phyloP scores from a whole-genome alignment of 345 rosid genomes.

The Eucalyptus brandiana region DNA sequence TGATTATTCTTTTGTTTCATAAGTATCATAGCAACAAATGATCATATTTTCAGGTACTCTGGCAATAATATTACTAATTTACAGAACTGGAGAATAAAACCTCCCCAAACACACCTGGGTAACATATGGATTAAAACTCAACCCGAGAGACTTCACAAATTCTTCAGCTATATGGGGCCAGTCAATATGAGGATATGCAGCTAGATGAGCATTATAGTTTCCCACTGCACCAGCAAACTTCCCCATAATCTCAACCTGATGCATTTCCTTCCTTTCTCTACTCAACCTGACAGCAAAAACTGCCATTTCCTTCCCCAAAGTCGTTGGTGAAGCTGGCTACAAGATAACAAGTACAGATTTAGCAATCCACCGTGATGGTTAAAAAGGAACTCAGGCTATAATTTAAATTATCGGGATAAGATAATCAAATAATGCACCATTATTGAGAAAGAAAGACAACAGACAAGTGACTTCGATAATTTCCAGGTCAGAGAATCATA shows the following conservation, averaged over 20 bases:
- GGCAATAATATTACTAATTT: neutral
- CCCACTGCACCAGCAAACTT: conserved; percentile 99
- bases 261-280: conserved; percentile 58
- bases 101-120: conserved; percentile 47
- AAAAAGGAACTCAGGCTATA: neutral
- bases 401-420: neutral
- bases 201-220: conserved; percentile 86
- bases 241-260: conserved; percentile 70
- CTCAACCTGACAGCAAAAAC: conserved; percentile 79
- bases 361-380: neutral
- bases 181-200: conserved; percentile 61
- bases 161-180: conserved; percentile 78
- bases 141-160: conserved; percentile 78
- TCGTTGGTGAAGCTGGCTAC: conserved; percentile 96
- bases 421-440: neutral
- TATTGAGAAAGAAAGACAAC: neutral
- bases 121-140: conserved; percentile 81
- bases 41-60: neutral
- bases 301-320: conserved; percentile 96
- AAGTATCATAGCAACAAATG: neutral
- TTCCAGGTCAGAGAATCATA: neutral
- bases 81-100: neutral
- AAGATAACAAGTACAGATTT: neutral
- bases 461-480: neutral
- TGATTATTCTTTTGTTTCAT: neutral